Conservation (phyloP, 2,329 filamentous ascomycete species). For the Neonectria punicea region DNA sequence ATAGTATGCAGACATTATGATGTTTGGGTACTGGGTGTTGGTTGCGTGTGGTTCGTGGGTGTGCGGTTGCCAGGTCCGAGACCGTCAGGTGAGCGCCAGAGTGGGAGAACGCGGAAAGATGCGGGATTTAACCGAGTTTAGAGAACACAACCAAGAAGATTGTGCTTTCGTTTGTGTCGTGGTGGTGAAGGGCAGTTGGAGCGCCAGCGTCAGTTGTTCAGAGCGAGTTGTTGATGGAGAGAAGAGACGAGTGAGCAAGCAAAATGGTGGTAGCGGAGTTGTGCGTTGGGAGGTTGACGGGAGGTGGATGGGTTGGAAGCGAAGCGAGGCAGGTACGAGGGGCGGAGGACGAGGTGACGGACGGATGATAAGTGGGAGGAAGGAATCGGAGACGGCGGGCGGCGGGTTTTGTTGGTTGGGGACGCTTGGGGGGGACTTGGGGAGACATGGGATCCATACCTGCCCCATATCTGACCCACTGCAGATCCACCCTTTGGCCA, state of each 20-base stretch:
- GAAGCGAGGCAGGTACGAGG: conserved; percentile 41
- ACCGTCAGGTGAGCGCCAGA: conserved; percentile 21
- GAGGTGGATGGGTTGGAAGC: conserved; percentile 41
- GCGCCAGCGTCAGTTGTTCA: conserved; percentile 25
- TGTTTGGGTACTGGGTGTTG: conserved; percentile 16
- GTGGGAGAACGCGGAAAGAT: conserved; percentile 33
- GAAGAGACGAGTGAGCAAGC: conserved; percentile 16
- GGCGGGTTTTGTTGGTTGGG: conserved; percentile 48
- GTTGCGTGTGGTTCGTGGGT: conserved; percentile 8
- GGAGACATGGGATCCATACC: conserved; percentile 23
- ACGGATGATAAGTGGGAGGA: conserved; percentile 43
- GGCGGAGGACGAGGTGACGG: conserved; percentile 27
- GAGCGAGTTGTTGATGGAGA: conserved; percentile 16
- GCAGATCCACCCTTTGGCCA: conserved; percentile 25
- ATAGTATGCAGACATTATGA: conserved; percentile 72
- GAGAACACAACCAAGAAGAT: conserved; percentile 32
- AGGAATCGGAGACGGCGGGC: conserved; percentile 43
- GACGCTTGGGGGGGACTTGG: conserved; percentile 35
- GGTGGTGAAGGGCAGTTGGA: conserved; percentile 25
- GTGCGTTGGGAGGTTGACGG: conserved; percentile 28
- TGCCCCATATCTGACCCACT: conserved; percentile 21
- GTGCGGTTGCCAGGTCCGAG: conserved; percentile 4
- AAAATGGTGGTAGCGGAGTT: conserved; percentile 37
- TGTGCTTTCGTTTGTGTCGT: conserved; percentile 27
- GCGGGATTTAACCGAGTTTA: conserved; percentile 43